Conservation (phyloP, 805 yeast species). For the Tetrapisispora iriomotensis region DNA sequence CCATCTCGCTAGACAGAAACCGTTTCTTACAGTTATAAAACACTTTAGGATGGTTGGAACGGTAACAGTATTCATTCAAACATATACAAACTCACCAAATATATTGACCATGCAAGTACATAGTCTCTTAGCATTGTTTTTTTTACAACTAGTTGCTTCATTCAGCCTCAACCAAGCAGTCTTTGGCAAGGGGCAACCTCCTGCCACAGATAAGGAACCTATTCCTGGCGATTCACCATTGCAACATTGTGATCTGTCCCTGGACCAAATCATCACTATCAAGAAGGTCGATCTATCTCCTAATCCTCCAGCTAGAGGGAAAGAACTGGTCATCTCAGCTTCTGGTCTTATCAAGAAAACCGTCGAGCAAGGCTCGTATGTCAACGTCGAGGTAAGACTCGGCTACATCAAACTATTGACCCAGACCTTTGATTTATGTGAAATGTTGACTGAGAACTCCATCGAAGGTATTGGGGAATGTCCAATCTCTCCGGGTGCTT, state of each 20-base stretch:
- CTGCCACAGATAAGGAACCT: conserved; percentile 36
- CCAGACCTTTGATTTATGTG: conserved; percentile 90
- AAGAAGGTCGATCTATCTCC: conserved; percentile 56
- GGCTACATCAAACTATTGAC: conserved; percentile 84
- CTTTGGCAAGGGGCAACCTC: conserved; percentile 5
- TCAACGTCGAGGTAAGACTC: conserved; percentile 85
- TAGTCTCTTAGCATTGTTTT: not conserved
- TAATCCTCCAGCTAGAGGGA: conserved; percentile 85
- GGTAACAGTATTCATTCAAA: no score
- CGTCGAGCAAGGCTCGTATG: conserved; percentile 80
- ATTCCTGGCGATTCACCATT: conserved; percentile 90
- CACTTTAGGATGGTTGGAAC: no score
- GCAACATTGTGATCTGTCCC: conserved; percentile 57
- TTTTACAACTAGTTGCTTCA: not conserved
- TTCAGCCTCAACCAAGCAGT: not conserved
- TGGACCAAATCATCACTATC: conserved; percentile 55
- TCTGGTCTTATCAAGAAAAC: conserved; percentile 47
- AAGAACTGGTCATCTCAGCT: conserved; percentile 70
- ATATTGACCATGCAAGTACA: not conserved
- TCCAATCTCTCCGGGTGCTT: conserved; percentile 66
- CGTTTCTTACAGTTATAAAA: no score
- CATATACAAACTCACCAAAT: not conserved
- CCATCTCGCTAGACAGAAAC: no score
- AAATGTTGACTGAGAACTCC: conserved; percentile 73
- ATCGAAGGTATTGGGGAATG: conserved; percentile 44